Evolutionary conservation across 2,329 filamentous ascomycete species (phyloP), one percentile per base, ranked within the genome.

Genomic region (Malbranchea cinnamomea): DNA sequence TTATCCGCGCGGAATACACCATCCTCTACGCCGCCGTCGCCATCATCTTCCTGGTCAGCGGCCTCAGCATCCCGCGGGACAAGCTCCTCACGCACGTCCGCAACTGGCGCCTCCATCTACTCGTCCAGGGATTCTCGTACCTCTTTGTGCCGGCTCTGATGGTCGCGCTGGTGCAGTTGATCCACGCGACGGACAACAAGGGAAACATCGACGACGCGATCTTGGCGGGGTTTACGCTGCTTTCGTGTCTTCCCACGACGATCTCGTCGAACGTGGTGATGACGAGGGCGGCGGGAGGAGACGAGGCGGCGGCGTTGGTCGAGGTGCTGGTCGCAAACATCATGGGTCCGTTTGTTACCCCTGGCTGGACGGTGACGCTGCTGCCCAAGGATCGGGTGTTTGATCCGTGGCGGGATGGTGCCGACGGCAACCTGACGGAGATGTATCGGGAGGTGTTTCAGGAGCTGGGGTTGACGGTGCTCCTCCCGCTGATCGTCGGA

Each of bases 191-290:
- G 18, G 56, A 53, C 14, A 38, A 47, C 2, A 65, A 63, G 13
- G 45, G 36, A 1, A 41, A 41, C 18, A 73, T 80, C 44, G 71
- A 78, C 32, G 60, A 68, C 0, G 70, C 71, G 34, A 61, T 82
- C 23, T 54, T 82, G 17, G 66, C 78, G 3, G 77, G 78, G 6
- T 69, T 80, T 48, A 62, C 80, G 3, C 68, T 77, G 22, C 62
- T 72, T 2, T 66, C 71, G n/a, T 76, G 69, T 44, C 68, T 78
- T 4, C 75, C 77, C 1, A 82, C 77, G 0, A 81, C 77, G 0
- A 77, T 81, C 42, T 68, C 73, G 5, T 78, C 71, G 26, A 81
- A 81, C 47, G 72, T 79, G 5, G 72, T 81, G 23, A 80, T 81
- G 74, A 81, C 77, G 4, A 59, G 74, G 15, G 63, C 70, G 22